Evolutionary conservation across 371 early-diverging fungal species (phyloP), one percentile per base, ranked within the genome.

Genomic region (Entomophthora muscae): DNA sequence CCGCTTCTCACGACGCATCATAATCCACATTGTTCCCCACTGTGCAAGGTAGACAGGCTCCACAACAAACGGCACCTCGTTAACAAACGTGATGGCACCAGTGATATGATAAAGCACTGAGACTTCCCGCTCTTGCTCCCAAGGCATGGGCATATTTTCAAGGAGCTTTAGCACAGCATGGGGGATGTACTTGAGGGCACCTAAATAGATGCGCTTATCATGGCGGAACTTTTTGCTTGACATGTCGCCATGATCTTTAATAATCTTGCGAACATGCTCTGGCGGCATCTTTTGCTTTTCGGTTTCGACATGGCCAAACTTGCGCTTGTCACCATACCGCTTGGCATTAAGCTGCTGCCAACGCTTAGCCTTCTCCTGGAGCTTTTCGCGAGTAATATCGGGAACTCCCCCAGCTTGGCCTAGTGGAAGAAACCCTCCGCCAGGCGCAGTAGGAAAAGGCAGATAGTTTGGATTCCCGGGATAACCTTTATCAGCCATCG

Each of bases 131-230:
- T 87, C 86, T 70, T 93, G 90, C 74, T 99, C 99, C 99, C 99
- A 98, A 12, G 99, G 99, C 98, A 98, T 98, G 7, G 98, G 99
- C 91, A 99, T 98, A 70, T 94, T 96, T 71, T 96, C 96, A 67
- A 98, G 68, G 42, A 99, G 81, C 74, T 98, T 98, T 32, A 98
- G 70, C 13, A 99, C 91, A 1, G 99, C 95, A 66, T 96, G 95
- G n/a, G 99, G 99, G 17, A 98, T 84, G 74, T 95, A 98, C 72
- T 98, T 98, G 29, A 99, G 81, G 3, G 98, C 98, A 62, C 96
- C 97, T 32, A 98, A 80, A 67, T 95, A 97, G 59, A 95, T 88
- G 61, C 96, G 90, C 71, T 95, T 95, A 76, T 96, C 98, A 65
- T 93, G 90, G 57, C 92, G 75, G 70, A 86, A 98, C 74, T 95